Conservation (phyloP, 78 protist species). For the Chrysochromulina tobinii region DNA sequence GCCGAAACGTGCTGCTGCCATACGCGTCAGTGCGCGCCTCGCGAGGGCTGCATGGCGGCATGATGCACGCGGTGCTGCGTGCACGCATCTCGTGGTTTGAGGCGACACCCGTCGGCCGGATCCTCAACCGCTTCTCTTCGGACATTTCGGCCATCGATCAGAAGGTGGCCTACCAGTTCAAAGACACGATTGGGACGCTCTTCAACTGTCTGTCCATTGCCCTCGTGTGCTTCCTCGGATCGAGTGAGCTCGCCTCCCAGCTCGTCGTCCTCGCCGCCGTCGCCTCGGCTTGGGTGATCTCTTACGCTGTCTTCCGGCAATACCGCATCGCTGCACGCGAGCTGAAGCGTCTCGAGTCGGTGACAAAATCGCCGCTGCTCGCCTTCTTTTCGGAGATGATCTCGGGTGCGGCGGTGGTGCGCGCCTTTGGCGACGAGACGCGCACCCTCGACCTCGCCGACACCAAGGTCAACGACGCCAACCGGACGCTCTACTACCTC, state of each 20-base stretch:
- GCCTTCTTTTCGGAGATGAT: not conserved
- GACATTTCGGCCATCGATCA: too few species aligned
- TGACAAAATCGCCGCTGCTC: slow-evolving; percentile 74
- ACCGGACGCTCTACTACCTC: not conserved
- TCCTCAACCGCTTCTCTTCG: slow-evolving; percentile 72
- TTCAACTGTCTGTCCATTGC: not conserved
- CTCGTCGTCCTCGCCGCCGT: not conserved
- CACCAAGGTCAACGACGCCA: not conserved
- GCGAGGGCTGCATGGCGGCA: not conserved
- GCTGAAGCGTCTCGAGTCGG: slow-evolving; percentile 73
- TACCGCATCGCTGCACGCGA: slow-evolving; percentile 39
- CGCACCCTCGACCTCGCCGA: not conserved
- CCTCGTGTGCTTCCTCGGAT: not conserved
- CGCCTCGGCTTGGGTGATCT: not conserved
- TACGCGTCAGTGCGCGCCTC: not conserved
- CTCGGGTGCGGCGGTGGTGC: not conserved
- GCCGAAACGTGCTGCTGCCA: slow-evolving; percentile 31
- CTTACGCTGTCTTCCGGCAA: not conserved
- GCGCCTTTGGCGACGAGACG: not conserved
- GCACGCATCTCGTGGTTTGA: slow-evolving; percentile 80
- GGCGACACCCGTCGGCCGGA: slow-evolving; percentile 91
- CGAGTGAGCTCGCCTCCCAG: not conserved
- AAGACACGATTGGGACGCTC: too few species aligned
- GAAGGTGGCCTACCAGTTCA: too few species aligned
- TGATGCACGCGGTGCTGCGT: not conserved